A percentile compares a stretch with the other conserved stretches of the same genome.
Conservation (phyloP, 495 filamentous ascomycete genomes). For the Penicillium desertorum region DNA sequence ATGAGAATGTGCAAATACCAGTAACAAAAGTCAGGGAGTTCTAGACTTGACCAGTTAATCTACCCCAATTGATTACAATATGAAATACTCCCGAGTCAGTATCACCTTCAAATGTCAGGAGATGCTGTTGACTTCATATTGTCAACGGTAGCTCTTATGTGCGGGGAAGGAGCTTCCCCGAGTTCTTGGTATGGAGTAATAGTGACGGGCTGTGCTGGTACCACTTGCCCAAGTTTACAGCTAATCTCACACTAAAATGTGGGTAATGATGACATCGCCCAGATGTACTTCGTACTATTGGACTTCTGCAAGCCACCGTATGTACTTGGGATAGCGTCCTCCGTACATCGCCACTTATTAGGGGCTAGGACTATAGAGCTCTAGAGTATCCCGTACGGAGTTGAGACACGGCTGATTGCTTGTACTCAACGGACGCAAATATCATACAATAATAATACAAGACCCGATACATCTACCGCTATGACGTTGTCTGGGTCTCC, state of each 20-base stretch:
- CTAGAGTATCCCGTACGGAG: background rate
- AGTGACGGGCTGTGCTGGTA: conserved; percentile 5
- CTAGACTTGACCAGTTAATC: background rate
- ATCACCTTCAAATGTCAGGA: too few relatives aligned
- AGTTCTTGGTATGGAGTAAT: conserved; percentile 4
- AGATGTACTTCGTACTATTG: conserved; percentile 6
- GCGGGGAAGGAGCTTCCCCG: conserved; percentile 13
- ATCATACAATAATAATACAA: background rate
- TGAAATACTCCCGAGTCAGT: background rate
- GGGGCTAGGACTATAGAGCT: too few relatives aligned
- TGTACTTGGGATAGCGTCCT: background rate
- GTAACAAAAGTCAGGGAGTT: conserved; percentile 4
- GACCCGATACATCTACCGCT: background rate
- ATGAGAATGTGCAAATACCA: conserved; percentile 1
- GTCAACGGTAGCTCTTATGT: conserved; percentile 2
- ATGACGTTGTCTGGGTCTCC: background rate
- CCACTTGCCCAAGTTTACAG: background rate
- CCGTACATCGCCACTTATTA: background rate
- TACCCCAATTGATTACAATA: background rate
- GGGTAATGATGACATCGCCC: conserved; percentile 23
- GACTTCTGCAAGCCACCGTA: background rate
- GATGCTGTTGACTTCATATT: background rate
- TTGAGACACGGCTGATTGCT: background rate
- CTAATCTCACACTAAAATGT: background rate
- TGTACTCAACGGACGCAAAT: background rate